Evolutionary conservation across 192 early-diverging fungal species (phyloP).

Genomic region (Radiomyces spectabilis): DNA sequence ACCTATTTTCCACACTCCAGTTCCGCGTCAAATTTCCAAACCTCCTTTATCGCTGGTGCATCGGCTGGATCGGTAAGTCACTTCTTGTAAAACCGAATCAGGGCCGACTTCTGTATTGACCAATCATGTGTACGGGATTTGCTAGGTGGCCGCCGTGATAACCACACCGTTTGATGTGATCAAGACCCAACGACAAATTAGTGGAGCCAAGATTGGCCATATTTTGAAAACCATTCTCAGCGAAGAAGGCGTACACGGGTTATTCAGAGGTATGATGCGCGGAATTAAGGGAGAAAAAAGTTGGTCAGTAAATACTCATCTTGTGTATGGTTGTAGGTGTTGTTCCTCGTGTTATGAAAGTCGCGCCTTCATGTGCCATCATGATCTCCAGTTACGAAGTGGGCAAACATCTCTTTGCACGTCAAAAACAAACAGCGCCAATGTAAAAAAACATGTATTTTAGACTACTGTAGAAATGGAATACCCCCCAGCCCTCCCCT

Average conservation of each 20-base stretch:
- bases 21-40: conserved; percentile 47
- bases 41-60: conserved; percentile 78
- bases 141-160: conserved; percentile 68
- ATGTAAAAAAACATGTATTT: no score
- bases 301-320: background rate
- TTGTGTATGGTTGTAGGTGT: conserved; percentile 33
- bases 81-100: background rate
- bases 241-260: conserved; percentile 44
- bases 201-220: conserved; percentile 7
- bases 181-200: conserved; percentile 85
- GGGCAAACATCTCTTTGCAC: conserved; percentile 43
- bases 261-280: conserved; percentile 45
- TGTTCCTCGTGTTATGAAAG: conserved; percentile 74
- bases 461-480: no score
- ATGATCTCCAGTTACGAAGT: conserved; percentile 91
- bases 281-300: background rate
- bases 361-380: conserved; percentile 89
- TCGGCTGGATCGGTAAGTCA: conserved; percentile 67
- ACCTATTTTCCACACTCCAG: no score
- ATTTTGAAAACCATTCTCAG: conserved; percentile 33
- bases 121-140: background rate
- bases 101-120: background rate
- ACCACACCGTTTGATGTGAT: conserved; percentile 97
- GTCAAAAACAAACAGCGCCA: background rate
- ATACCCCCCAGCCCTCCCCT: no score